Conservation (phyloP, 768 basidiomycete species). For the Cystoderma amianthinum region DNA sequence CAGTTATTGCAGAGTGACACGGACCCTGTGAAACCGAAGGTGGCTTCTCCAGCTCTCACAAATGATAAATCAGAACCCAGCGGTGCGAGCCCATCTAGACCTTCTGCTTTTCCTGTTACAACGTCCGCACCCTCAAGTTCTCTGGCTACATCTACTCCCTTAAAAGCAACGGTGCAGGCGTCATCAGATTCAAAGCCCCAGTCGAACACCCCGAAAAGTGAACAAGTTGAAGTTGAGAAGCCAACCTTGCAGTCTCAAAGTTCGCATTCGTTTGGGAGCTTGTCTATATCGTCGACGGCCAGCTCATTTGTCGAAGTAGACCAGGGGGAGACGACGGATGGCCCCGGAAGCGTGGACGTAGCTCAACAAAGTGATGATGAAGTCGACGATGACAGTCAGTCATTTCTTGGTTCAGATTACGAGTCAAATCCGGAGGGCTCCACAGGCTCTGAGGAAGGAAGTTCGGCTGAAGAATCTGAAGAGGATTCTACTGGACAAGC, state of each 20-base stretch:
- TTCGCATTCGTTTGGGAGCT: conserved; percentile 21
- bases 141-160: too few species aligned
- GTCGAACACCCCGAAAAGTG: not conserved
- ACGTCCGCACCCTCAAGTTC: too few species aligned
- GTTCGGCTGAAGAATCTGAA: conserved; percentile 10
- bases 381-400: conserved; percentile 13
- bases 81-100: not conserved
- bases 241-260: conserved; percentile 3
- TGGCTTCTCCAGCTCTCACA: not conserved
- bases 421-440: conserved; percentile 1
- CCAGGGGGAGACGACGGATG: conserved; percentile 18
- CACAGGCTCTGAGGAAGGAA: conserved; percentile 11
- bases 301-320: conserved; percentile 46
- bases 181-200: not conserved
- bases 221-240: conserved; percentile 5
- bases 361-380: conserved; percentile 15
- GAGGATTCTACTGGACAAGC: conserved; percentile 12
- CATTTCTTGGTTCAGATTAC: conserved; percentile 17
- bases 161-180: not conserved
- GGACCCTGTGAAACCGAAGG: conserved; percentile 12
- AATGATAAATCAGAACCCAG: conserved; percentile 3
- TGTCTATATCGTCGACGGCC: conserved; percentile 32
- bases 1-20: conserved; percentile 45
- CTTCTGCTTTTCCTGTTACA: not conserved
- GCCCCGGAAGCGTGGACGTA: conserved; percentile 14